Evolutionary conservation across 441 rosid genomes (phyloP), one percentile per base, ranked within the genome.

Genomic region (Manihot esculenta): DNA sequence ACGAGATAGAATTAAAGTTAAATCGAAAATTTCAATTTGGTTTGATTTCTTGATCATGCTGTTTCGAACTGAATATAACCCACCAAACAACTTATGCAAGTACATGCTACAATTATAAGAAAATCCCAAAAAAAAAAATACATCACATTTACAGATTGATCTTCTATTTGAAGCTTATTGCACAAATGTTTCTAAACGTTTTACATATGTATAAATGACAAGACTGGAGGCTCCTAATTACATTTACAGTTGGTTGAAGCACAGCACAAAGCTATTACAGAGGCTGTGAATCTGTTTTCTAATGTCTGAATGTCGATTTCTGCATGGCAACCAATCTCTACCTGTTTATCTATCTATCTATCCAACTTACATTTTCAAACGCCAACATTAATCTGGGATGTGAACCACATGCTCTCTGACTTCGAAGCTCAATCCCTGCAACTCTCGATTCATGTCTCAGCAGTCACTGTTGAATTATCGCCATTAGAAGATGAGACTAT

Each of bases 401-500:
- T 3, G 41, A 35, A 35, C 0, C 7, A 35, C 1, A 38, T 61
- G 49, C 26, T 48, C 24, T 44, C 54, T 24, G 11, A 45, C 26
- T 30, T 38, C 15, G 14, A 49, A 21, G 48, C 38, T 13, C 48
- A 42, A 17, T 60, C 7, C 5, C 27, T n/a, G 59, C 11, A 26
- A 8, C 48, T 10, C 63, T 13, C 12, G 0, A 0, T 21, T 74
- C 63, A 68, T 44, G 63, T 66, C 69, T 80, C 76, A 15, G 70
- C 45, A 17, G 70, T 42, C 51, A 78, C 62, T 53, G 74, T 64
- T 13, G 79, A 66, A 68, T 66, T 76, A 64, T 77, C 76, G 1
- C 81, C 80, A 6, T 78, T 78, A 30, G 74, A 64, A 15, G 76
- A 62, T 44, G 76, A 62, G 44, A 78, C 60, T 35, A 57, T 55